Evolutionary conservation across 768 basidiomycete species (phyloP), one percentile per base, ranked within the genome.

Genomic region (Suillus alpinus): DNA sequence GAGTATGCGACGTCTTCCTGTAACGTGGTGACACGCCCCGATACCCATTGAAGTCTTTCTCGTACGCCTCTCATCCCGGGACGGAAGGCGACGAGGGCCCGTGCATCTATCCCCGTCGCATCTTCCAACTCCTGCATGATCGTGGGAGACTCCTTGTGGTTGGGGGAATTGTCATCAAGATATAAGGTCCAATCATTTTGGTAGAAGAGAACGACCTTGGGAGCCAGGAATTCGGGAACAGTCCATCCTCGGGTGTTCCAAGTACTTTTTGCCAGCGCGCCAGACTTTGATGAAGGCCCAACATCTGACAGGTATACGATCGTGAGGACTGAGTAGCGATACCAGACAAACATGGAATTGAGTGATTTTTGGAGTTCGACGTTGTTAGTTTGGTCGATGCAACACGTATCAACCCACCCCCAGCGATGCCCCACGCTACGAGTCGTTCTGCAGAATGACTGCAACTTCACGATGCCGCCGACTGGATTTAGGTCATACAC

Each of bases 1-100:
- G 52, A 53, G 31, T 53, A 53, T 31, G 52, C 52, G 52, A 53
- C 18, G 37, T 53, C 52, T 53, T 53, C 52, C 20, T 53, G 31
- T 8, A 32, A 16, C 16, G 52, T 36, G 31, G 52, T 53, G 31
- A 32, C 12, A n/a, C 52, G n/a, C 9, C 31, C 34, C 4, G 31
- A 53, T 18, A 36, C 52, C 52, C 52, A 53, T 32, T 36, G 31
- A 1, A 53, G 37, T 36, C 12, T 31, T 13, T 31, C 31, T 36
- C 52, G 31, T n/a, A 31, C 52, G 12, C 37, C 20, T 9, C 20
- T 36, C 31, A 53, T 36, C 10, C 52, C 52, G 10, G 52, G 52
- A 18, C 31, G 31, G 52, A 53, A 53, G 31, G 18, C 20, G 4
- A 53, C 9, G 52, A 53, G 52, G 37, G 52, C 31, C 31, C 37